phyloP scores from a whole-genome alignment of 306 rosid genomes.

The Trifolium pratense region DNA sequence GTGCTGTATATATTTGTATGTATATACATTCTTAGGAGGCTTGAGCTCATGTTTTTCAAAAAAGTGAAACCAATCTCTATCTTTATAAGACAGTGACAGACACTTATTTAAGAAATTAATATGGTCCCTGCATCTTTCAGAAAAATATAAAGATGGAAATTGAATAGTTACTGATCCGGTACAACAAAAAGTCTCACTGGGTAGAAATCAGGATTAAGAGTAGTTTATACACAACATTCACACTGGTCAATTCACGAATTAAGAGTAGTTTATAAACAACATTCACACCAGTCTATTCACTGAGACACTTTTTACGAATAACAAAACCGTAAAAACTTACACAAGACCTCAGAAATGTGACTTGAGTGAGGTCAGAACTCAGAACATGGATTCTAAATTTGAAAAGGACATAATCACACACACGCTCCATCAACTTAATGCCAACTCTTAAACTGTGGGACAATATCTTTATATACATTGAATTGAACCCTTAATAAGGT shows the following conservation, averaged over 20 bases:
- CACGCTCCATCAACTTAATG: conserved; percentile 42
- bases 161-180: too few relatives aligned
- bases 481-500: conserved; percentile 20
- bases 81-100: conserved; percentile 64
- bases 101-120: conserved; percentile 56
- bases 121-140: conserved; percentile 47
- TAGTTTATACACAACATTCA: too few relatives aligned
- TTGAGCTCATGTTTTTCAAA: conserved; percentile 47
- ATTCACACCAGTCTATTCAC: too few relatives aligned
- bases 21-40: conserved; percentile 35
- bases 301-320: too few relatives aligned
- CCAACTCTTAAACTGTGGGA: conserved; percentile 26
- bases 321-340: too few relatives aligned
- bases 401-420: conserved; percentile 45
- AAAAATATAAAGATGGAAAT: not conserved
- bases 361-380: conserved; percentile 10
- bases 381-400: conserved; percentile 42
- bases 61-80: conserved; percentile 59
- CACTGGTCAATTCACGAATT: too few relatives aligned
- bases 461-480: conserved; percentile 5
- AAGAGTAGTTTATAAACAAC: too few relatives aligned
- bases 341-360: too few relatives aligned
- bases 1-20: conserved; percentile 11
- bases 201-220: too few relatives aligned
- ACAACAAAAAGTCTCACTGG: too few relatives aligned